A percentile compares a stretch with the other conserved stretches of the same genome.
Conservation (phyloP, 2,329 filamentous ascomycete genomes). For the Penicillium frequentans region DNA sequence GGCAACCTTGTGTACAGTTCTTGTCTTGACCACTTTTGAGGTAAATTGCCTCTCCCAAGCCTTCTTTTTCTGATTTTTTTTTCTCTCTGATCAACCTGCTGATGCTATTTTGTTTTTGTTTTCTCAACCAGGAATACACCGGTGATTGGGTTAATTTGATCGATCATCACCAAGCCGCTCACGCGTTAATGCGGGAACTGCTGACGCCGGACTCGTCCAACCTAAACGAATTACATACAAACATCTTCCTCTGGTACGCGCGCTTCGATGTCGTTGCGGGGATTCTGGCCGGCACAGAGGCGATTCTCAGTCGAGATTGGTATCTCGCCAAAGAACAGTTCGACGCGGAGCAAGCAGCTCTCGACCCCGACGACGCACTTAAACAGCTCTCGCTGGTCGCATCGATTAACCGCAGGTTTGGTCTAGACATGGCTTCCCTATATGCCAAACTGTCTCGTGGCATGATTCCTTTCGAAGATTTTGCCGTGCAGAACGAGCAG, state of each 20-base stretch:
- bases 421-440: slow-evolving; percentile 76
- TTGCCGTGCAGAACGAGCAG: slow-evolving; percentile 60
- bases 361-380: slow-evolving; percentile 62
- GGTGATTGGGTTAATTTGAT: slow-evolving; percentile 95
- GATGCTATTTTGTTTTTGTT: neutral
- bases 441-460: slow-evolving; percentile 68
- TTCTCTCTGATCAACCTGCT: neutral
- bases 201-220: slow-evolving; percentile 75
- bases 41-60: slow-evolving; percentile 47
- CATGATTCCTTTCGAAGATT: slow-evolving; percentile 65
- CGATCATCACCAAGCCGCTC: slow-evolving; percentile 87
- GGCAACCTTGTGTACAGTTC: slow-evolving; percentile 77
- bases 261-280: slow-evolving; percentile 85
- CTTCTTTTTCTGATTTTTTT: neutral
- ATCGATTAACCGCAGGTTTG: slow-evolving; percentile 68
- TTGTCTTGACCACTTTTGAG: slow-evolving; percentile 92
- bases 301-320: slow-evolving; percentile 75
- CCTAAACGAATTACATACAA: slow-evolving; percentile 67
- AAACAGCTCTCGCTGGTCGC: slow-evolving; percentile 69
- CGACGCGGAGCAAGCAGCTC: slow-evolving; percentile 59
- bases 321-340: slow-evolving; percentile 65
- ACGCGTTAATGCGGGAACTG: slow-evolving; percentile 73
- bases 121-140: slow-evolving; percentile 72
- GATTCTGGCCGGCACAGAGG: slow-evolving; percentile 76
- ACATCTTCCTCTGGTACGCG: slow-evolving; percentile 83